Conservation (phyloP, 306 rosid genomes). For the Vigna unguiculata region DNA sequence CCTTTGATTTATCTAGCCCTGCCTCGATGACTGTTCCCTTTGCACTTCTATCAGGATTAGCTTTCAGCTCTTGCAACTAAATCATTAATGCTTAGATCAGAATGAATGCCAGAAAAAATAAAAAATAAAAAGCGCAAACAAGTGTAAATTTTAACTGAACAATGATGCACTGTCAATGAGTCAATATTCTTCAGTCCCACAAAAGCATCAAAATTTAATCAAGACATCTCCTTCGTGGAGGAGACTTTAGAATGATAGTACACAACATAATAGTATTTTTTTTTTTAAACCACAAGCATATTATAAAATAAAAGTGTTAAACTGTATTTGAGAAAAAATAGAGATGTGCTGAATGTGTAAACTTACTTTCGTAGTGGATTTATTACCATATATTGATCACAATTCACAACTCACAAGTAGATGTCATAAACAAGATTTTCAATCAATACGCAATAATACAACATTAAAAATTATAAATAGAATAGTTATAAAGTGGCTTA, state of each 20-base stretch:
- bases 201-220: constrained; percentile 34
- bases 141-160: constrained; percentile 22
- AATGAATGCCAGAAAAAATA: constrained; percentile 39
- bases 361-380: not conserved
- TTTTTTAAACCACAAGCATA: not conserved
- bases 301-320: constrained; percentile 11
- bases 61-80: constrained; percentile 98
- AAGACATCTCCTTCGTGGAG: constrained; percentile 19
- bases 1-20: constrained; percentile 91
- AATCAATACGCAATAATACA: constrained; percentile 19
- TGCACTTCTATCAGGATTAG: constrained; percentile 91
- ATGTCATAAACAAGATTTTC: constrained; percentile 23
- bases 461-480: constrained; percentile 13
- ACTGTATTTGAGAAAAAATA: not conserved
- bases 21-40: constrained; percentile 96
- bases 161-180: not conserved
- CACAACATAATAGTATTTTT: not conserved
- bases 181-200: constrained; percentile 23
- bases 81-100: constrained; percentile 52
- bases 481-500: constrained; percentile 16
- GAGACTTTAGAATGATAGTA: constrained; percentile 5
- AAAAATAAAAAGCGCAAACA: constrained; percentile 11
- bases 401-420: not conserved
- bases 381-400: constrained; percentile 24
- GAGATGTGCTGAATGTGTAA: not conserved